Conservation (phyloP, 2,329 filamentous ascomycete genomes). For the Penicillium expansum region DNA sequence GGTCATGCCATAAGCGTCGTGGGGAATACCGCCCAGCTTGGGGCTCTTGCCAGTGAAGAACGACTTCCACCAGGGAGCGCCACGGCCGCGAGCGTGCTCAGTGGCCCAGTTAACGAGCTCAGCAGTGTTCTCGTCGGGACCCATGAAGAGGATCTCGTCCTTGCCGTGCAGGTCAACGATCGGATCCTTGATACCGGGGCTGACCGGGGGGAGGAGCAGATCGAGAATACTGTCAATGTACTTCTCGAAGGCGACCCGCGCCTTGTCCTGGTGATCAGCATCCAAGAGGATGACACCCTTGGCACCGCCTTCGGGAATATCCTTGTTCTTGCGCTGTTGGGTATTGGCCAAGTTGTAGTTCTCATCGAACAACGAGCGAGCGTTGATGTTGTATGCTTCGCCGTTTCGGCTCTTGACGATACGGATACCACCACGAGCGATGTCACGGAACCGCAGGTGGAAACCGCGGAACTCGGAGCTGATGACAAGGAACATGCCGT, state of each 20-base stretch:
- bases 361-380: slow-evolving; percentile 93
- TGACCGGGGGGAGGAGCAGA: slow-evolving; percentile 81
- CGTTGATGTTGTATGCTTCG: slow-evolving; percentile 95
- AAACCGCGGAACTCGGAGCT: slow-evolving; percentile 95
- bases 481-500: slow-evolving; percentile 98
- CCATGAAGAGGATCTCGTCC: slow-evolving; percentile 97
- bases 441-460: slow-evolving; percentile 95
- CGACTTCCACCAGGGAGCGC: slow-evolving; percentile 98
- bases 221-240: slow-evolving; percentile 99
- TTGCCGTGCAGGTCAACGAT: slow-evolving; percentile 94
- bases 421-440: slow-evolving; percentile 92
- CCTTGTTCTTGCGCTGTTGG: slow-evolving; percentile 99
- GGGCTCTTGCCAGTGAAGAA: slow-evolving; percentile 99
- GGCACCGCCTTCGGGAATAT: slow-evolving; percentile 95
- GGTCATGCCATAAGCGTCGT: slow-evolving; percentile 96
- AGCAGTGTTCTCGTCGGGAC: slow-evolving; percentile 97
- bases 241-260: slow-evolving; percentile 92
- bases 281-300: slow-evolving; percentile 97
- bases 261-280: slow-evolving; percentile 89
- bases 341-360: slow-evolving; percentile 98
- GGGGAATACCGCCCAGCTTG: slow-evolving; percentile 91
- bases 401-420: slow-evolving; percentile 98
- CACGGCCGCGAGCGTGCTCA: slow-evolving; percentile 79
- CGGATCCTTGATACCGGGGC: slow-evolving; percentile 97
- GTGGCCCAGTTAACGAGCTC: slow-evolving; percentile 99